Conservation (phyloP, 1,284 basidiomycete genomes). For the Cutaneotrichosporon sp. region DNA sequence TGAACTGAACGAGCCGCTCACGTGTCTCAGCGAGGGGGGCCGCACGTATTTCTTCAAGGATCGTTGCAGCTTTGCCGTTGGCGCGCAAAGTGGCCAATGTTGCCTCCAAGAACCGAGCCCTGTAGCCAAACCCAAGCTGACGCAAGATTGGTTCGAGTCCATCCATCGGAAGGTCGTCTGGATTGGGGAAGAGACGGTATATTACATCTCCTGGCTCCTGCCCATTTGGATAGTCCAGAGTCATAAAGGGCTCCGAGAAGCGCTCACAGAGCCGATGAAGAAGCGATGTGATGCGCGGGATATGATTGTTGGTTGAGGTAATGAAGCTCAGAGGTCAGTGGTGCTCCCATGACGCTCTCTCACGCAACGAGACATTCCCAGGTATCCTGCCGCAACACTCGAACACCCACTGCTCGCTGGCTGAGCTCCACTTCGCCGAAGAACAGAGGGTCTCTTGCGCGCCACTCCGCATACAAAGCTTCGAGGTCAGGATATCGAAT, state of each 20-base stretch:
- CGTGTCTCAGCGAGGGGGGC: constrained; percentile 45
- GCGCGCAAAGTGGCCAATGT: constrained; percentile 68
- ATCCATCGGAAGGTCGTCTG: constrained; percentile 57
- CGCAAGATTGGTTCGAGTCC: constrained; percentile 67
- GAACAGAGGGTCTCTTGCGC: constrained; percentile 59
- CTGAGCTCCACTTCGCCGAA: constrained; percentile 62
- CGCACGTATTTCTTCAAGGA: constrained; percentile 22
- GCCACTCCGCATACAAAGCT: constrained; percentile 75
- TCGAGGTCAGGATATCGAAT: constrained; percentile 26
- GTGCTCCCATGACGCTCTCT: constrained; percentile 45
- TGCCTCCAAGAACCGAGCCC: constrained; percentile 80
- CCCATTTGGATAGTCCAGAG: constrained; percentile 31
- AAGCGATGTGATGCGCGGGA: constrained; percentile 83
- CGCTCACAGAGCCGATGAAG: constrained; percentile 62
- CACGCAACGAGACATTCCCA: constrained; percentile 93
- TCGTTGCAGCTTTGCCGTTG: constrained; percentile 16
- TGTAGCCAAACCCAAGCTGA: constrained; percentile 87
- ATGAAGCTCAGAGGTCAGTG: constrained; percentile 67
- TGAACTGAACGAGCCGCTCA: constrained; percentile 67
- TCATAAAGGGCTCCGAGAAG: constrained; percentile 61
- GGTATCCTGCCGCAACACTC: constrained; percentile 85
- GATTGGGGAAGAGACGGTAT: constrained; percentile 83
- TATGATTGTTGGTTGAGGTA: constrained; percentile 97
- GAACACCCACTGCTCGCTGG: constrained; percentile 54
- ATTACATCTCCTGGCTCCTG: constrained; percentile 26